These are phyloP conservation scores for Candida ipomoeae DNA, from an alignment of 805 yeast genomes.

Conservation along the genomic window DNA sequence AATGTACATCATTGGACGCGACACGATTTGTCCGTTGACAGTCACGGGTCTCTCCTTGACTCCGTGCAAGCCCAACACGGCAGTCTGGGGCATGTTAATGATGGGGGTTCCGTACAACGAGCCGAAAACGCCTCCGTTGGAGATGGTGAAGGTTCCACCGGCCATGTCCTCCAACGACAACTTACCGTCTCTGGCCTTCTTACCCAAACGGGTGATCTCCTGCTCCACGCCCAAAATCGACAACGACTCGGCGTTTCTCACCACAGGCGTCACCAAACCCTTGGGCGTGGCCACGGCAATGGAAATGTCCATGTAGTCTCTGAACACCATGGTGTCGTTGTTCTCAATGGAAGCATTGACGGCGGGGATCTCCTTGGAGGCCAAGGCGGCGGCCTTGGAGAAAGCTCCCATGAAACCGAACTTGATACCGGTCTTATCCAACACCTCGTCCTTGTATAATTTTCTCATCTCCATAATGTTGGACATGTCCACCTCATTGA, in stretches of 20 bases:
- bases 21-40: conserved; percentile 90
- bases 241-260: conserved; percentile 92
- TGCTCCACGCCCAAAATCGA: conserved; percentile 85
- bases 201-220: conserved; percentile 77
- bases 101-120: conserved; percentile 97
- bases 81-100: conserved; percentile 97
- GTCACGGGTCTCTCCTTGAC: conserved; percentile 96
- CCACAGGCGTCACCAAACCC: conserved; percentile 97
- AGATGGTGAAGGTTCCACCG: conserved; percentile 98
- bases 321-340: conserved; percentile 88
- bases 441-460: conserved; percentile 91
- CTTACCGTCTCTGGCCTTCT: conserved; percentile 95
- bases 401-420: conserved; percentile 99
- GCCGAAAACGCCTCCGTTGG: conserved; percentile 99
- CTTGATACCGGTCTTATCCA: conserved; percentile 90
- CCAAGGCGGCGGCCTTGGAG: conserved; percentile 88
- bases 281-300: conserved; percentile 98
- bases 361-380: conserved; percentile 91
- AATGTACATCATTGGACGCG: conserved; percentile 99
- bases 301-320: conserved; percentile 94
- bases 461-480: conserved; percentile 90
- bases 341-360: conserved; percentile 92
- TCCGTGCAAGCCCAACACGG: conserved; percentile 96
- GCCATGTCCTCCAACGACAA: conserved; percentile 97
- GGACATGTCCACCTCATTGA: conserved; percentile 97